Base-by-base conservation (phyloP, 768 basidiomycete genomes). In the Polyporus arcularius region DNA sequence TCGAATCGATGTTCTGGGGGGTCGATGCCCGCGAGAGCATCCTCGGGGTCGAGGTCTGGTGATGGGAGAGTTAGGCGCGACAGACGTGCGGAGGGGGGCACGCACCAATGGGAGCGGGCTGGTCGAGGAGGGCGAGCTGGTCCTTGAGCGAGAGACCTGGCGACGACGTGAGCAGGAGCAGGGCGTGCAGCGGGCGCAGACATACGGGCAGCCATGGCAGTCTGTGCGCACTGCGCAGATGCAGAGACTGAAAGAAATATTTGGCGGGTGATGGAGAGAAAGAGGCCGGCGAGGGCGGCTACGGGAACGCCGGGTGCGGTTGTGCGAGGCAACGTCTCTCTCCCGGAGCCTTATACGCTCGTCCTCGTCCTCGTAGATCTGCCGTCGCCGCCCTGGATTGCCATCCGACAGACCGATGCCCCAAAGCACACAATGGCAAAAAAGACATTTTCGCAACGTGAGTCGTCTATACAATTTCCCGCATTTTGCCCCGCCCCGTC, bases 121-220 rank as follows among this genome's bases (percentile, higher is more conserved):
- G 84, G 49, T 91, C 83, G 28, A 98, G 84, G 69, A 89, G 82
- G 40, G 88, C 89, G 43, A 97, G 85, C 70, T 96, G 94, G 70
- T 96, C 84, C 3, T 85, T 86, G 28, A 92, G 80, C 3, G 89
- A 85, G 39, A 88, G 72, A 31, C 81, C 80, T 80, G 61, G 6
- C 4, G 18, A 21, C n/a, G 28, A 12, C 43, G 53, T 26, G 50
- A 15, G 58, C 58, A 42, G 65, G 21, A 46, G 42, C 30, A 47
- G 57, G 18, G 50, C 43, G 43, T 46, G 50, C 47, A 54, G 9
- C 40, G 43, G 47, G 11, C 15, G 57, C 48, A 56, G 38, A 56
- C 58, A 49, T 63, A 63, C 61, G 64, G 55, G 63, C 56, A 45
- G 64, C 26, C 60, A 71, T 68, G 65, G 38, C 42, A 30, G 52